Base-by-base conservation (phyloP, 495 filamentous ascomycete genomes). In the Parmelia sp. region DNA sequence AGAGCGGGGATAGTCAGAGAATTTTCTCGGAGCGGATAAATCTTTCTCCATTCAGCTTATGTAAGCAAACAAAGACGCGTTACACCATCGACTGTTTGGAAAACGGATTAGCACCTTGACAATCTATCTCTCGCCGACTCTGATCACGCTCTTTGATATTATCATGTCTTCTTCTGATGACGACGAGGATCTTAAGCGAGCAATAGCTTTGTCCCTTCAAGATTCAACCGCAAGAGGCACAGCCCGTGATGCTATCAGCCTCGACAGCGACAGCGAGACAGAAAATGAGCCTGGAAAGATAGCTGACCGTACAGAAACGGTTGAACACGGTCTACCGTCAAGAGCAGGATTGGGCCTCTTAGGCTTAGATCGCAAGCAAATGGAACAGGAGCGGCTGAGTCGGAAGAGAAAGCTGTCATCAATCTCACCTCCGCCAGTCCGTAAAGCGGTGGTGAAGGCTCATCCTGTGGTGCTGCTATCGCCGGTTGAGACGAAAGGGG, bases 381-480 rank as follows among this genome's bases (percentile, higher is more conserved):
- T 96, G 90, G 93, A 97, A 68, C 77, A 86, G 69, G 93, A 95
- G 69, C 83, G 93, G 27, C 80, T 96, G 12, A 87, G 86, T 23
- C 81, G 92, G 44, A 88, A 89, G 68, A 78, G 86, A 64, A 85
- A 88, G n/a, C 72, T 74, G 27, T 14, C 51, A 61, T 58, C 69
- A 14, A 74, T 73, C n/a, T 75, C 78, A 12, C 78, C 79, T 55
- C 77, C 79, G 14, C 66, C 74, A 55, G 33, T 55, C 15, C 59
- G 64, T 12, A 69, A 63, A 19, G 51, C 11, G 3, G 10, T 33
- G 35, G 15, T 15, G 0, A 23, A 4, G 21, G 17, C 3, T 15
- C 51, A 0, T 31, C 27, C 15, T 17, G 19, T 17, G 25, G 25
- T 14, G 7, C 8, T 17, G 0, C 1, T 55, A 33, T 4, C 27